phyloP scores from a whole-genome alignment of 176 grass and related monocot genomes.

The Tillandsia leiboldiana region DNA sequence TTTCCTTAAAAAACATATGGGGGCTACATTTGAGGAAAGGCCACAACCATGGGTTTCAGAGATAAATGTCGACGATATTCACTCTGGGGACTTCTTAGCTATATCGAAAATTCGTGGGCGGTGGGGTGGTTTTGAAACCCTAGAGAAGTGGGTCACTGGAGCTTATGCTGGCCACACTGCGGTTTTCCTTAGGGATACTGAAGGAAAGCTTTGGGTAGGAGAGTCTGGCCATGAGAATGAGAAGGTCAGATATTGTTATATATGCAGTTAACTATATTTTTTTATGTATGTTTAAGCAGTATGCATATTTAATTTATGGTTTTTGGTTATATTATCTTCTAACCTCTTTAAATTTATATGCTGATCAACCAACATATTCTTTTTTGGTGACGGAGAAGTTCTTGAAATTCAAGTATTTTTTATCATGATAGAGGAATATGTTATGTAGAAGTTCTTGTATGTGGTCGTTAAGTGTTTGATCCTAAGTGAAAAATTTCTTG shows the following conservation, averaged over 20 bases:
- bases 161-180: constrained; percentile 89
- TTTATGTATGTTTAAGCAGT: background rate
- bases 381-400: too few relatives aligned
- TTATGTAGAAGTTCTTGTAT: constrained; percentile 4
- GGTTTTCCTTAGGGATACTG: constrained; percentile 77
- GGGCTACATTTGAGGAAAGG: constrained; percentile 73
- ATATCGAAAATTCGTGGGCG: constrained; percentile 92
- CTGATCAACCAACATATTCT: too few relatives aligned
- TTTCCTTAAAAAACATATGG: constrained; percentile 96
- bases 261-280: background rate
- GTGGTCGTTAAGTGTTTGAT: background rate
- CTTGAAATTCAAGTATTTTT: too few relatives aligned
- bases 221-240: constrained; percentile 98
- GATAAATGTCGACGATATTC: constrained; percentile 70
- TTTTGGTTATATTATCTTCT: too few relatives aligned
- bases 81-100: constrained; percentile 85
- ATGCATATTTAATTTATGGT: too few relatives aligned
- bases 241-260: constrained; percentile 26
- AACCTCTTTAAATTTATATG: too few relatives aligned
- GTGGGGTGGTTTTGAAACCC: constrained; percentile 91
- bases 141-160: constrained; percentile 98
- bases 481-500: too few relatives aligned
- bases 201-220: constrained; percentile 88
- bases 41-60: constrained; percentile 85
- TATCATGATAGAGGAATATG: too few relatives aligned